A percentile compares a stretch with the other conserved stretches of the same genome.
These are phyloP conservation scores for Mycena latifolia DNA, from an alignment of 768 basidiomycete genomes.

Conservation along the genomic window DNA sequence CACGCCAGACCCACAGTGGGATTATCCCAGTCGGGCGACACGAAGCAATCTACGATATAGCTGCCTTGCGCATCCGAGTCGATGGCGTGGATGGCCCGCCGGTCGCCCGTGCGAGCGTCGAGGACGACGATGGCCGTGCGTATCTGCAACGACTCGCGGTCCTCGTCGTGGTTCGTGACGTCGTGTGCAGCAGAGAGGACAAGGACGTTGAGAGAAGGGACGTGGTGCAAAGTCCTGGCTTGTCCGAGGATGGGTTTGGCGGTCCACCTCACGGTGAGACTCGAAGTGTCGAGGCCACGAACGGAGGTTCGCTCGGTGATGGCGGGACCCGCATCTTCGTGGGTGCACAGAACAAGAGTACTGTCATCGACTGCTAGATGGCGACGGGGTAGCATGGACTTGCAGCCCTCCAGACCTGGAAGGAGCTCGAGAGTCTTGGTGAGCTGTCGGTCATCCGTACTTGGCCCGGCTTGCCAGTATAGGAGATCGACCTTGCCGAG, in stretches of 20 bases:
- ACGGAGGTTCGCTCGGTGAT: slow-evolving; percentile 21
- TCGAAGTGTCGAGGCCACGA: slow-evolving; percentile 20
- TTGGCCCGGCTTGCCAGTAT: slow-evolving; percentile 17
- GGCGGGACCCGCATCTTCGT: slow-evolving; percentile 18
- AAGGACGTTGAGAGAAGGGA: slow-evolving; percentile 16
- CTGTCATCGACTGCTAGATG: slow-evolving; percentile 22
- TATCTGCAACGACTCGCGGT: slow-evolving; percentile 28
- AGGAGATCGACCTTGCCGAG: slow-evolving; percentile 27
- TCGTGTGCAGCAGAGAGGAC: slow-evolving; percentile 25
- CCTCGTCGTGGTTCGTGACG: slow-evolving; percentile 25
- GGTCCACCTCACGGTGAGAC: slow-evolving; percentile 19
- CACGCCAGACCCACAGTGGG: slow-evolving; percentile 15
- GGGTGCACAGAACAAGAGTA: slow-evolving; percentile 26
- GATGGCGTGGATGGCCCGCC: slow-evolving; percentile 22
- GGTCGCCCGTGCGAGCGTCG: slow-evolving; percentile 26
- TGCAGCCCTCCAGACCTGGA: slow-evolving; percentile 19
- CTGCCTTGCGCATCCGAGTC: slow-evolving; percentile 26
- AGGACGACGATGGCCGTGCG: slow-evolving; percentile 23
- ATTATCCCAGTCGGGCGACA: slow-evolving; percentile 14
- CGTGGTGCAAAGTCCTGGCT: slow-evolving; percentile 16
- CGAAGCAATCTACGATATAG: slow-evolving; percentile 22
- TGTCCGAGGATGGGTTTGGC: slow-evolving; percentile 24
- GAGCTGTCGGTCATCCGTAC: slow-evolving; percentile 11
- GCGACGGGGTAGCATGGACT: slow-evolving; percentile 13
- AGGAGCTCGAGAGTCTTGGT: slow-evolving; percentile 29